These are phyloP conservation scores for Cymbidium sinense DNA, from an alignment of 106 monocot species.

Conservation along the genomic window DNA sequence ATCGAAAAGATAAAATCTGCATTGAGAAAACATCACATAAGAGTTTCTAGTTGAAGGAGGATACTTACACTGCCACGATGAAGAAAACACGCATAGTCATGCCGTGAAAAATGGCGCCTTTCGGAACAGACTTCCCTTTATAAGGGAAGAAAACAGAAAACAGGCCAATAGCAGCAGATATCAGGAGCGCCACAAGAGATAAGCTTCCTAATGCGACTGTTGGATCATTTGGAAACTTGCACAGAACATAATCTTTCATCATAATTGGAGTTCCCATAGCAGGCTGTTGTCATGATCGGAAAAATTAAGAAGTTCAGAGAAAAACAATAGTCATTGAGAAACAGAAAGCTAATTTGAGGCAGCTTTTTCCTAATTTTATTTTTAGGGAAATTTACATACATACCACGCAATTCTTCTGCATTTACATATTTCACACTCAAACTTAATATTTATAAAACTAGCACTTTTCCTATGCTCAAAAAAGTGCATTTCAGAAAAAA, in stretches of 20 bases:
- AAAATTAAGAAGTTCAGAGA: slow-evolving; percentile 4
- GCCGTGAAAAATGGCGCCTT: slow-evolving; percentile 31
- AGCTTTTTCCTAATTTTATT: no score
- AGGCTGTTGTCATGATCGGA: slow-evolving; percentile 30
- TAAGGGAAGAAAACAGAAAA: slow-evolving; percentile 51
- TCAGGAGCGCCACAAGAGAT: slow-evolving; percentile 22
- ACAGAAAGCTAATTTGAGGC: no score
- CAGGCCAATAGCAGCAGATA: slow-evolving; percentile 25
- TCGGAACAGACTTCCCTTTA: slow-evolving; percentile 47
- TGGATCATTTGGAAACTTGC: slow-evolving; percentile 70
- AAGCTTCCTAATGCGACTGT: slow-evolving; percentile 45
- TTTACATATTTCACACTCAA: no score
- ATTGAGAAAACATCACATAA: no score
- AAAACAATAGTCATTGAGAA: background rate
- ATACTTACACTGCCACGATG: slow-evolving; percentile 50
- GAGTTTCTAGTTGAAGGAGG: no score
- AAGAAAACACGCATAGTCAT: slow-evolving; percentile 48
- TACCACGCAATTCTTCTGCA: no score
- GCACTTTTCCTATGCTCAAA: no score
- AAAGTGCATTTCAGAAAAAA: no score
- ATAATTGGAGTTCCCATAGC: slow-evolving; percentile 46
- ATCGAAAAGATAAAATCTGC: no score
- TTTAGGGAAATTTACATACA: no score
- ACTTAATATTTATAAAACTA: no score
- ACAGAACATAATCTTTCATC: slow-evolving; percentile 51